A percentile compares a stretch with the other conserved stretches of the same genome.
Conservation (phyloP, 2,329 filamentous ascomycete species). For the Emericellopsis atlantica region DNA sequence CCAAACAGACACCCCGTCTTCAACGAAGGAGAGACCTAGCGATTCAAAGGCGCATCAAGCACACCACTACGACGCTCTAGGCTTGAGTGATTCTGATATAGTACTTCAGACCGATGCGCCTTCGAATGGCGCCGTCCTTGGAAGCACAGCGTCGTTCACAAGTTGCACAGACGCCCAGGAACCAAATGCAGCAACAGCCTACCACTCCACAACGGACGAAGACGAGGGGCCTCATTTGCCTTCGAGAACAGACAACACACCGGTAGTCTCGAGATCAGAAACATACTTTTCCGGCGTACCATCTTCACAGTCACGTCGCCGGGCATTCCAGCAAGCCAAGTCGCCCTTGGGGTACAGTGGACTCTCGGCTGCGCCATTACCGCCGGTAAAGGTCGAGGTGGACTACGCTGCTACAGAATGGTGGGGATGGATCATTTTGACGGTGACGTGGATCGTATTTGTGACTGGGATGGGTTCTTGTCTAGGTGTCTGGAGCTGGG, state of each 20-base stretch:
- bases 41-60: conserved; percentile 8
- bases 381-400: conserved; percentile 48
- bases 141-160: neutral
- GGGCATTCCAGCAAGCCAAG: conserved; percentile 40
- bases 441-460: conserved; percentile 90
- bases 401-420: conserved; percentile 92
- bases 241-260: conserved; percentile 27
- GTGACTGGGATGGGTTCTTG: conserved; percentile 95
- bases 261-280: conserved; percentile 45
- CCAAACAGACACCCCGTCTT: conserved; percentile 20
- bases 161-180: conserved; percentile 3
- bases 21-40: conserved; percentile 8
- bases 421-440: conserved; percentile 93
- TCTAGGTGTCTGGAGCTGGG: conserved; percentile 94
- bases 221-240: conserved; percentile 63
- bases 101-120: no score
- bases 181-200: conserved; percentile 23
- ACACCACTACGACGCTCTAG: conserved; percentile 21
- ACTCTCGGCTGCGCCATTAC: conserved; percentile 33
- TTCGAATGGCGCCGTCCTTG: conserved; percentile 12
- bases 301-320: conserved; percentile 28
- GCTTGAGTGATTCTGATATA: conserved; percentile 33
- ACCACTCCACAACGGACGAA: conserved; percentile 61
- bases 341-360: conserved; percentile 47
- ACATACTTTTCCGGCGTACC: conserved; percentile 43